phyloP scores from a whole-genome alignment of 371 early-diverging fungal genomes.

The Syncephalastrum contaminatum region DNA sequence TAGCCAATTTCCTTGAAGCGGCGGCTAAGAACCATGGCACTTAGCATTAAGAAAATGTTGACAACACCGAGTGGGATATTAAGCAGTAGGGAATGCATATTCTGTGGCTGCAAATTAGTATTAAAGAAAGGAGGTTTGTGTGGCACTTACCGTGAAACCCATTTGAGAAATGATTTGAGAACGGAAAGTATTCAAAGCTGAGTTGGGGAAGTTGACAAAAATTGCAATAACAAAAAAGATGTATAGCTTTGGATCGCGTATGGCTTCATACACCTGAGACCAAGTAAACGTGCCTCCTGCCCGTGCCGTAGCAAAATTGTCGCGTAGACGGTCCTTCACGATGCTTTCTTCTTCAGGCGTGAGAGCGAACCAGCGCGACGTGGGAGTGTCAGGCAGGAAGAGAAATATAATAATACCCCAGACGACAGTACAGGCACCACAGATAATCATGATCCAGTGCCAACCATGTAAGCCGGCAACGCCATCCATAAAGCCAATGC shows the following conservation, averaged over 20 bases:
- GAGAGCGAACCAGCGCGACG: slow-evolving; percentile 19
- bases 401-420: slow-evolving; percentile 29
- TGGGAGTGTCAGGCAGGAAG: slow-evolving; percentile 29
- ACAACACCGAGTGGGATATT: slow-evolving; percentile 26
- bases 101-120: no score
- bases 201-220: no score
- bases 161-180: no score
- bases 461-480: slow-evolving; percentile 15
- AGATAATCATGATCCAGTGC: slow-evolving; percentile 31
- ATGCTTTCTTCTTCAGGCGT: slow-evolving; percentile 33
- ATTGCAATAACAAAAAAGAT: no score
- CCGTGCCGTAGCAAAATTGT: slow-evolving; percentile 22
- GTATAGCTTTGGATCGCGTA: no score
- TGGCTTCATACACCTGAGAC: no score
- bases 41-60: slow-evolving; percentile 12
- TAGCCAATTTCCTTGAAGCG: no score
- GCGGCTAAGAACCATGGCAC: not conserved
- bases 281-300: no score
- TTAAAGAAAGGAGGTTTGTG: no score
- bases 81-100: slow-evolving; percentile 9
- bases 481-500: slow-evolving; percentile 22
- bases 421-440: slow-evolving; percentile 27
- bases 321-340: slow-evolving; percentile 30
- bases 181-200: no score
- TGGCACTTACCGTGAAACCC: slow-evolving; percentile 27